Percentiles rank a stretch among this genome's conserved stretches.
Conservation (phyloP, 768 basidiomycete genomes). For the Trametes elegans region DNA sequence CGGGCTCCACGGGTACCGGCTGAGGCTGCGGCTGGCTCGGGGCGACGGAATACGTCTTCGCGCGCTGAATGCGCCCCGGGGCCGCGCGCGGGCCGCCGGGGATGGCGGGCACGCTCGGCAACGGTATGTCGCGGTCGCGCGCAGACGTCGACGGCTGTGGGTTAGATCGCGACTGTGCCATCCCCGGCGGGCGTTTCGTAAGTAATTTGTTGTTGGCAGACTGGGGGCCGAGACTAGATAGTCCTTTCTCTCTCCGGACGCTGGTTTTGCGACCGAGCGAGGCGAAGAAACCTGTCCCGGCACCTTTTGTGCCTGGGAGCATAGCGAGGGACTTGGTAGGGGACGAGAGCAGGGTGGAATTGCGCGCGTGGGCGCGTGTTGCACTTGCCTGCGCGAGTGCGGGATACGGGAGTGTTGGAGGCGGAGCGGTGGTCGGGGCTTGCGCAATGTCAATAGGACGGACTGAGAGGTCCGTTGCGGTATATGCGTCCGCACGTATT, state of each 20-base stretch:
- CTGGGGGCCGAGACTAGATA: constrained; percentile 19
- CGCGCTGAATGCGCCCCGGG: constrained; percentile 56
- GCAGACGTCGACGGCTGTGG: constrained; percentile 33
- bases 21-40: constrained; percentile 4
- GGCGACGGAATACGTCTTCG: constrained; percentile 60
- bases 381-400: constrained; percentile 49
- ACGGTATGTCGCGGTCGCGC: constrained; percentile 21
- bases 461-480: constrained; percentile 70
- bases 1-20: constrained; percentile 24
- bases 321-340: constrained; percentile 24
- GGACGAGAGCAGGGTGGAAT: constrained; percentile 37
- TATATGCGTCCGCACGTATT: constrained; percentile 71
- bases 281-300: constrained; percentile 63
- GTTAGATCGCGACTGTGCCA: constrained; percentile 24
- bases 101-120: constrained; percentile 46
- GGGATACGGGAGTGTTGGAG: constrained; percentile 68
- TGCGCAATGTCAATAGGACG: constrained; percentile 45
- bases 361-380: constrained; percentile 29
- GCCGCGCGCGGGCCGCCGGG: constrained; percentile 76
- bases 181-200: constrained; percentile 35
- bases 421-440: constrained; percentile 53
- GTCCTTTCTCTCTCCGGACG: constrained; percentile 36
- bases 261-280: constrained; percentile 74
- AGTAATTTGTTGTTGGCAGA: constrained; percentile 38
- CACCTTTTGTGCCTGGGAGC: constrained; percentile 37